Evolutionary conservation across 225 moss, liverwort and hornwort genomes (phyloP), one percentile per base, ranked within the genome.

Genomic region (Anthoceros angustus): DNA sequence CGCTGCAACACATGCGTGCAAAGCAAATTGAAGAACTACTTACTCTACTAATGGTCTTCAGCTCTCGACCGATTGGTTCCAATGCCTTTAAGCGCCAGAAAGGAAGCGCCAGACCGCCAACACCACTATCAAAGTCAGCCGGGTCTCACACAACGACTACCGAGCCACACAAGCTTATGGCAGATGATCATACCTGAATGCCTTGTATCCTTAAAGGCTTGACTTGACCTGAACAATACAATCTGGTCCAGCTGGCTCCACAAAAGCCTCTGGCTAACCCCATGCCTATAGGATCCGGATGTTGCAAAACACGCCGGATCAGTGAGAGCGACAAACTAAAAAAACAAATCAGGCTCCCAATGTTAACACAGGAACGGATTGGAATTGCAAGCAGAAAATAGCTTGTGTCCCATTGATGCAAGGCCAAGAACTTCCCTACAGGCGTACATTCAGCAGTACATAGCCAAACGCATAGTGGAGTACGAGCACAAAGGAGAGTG

Each of bases 171-270:
- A 10, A 20, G 12, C 5, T 9, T 61, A 14, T 63, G 49, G 14
- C 41, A 42, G 24, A 67, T 61, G 68, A 62, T 41, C 86, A 71
- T 66, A 98, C 98, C 78, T 98, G 98, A 46, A 92, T 50, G 63
- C 92, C 91, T 63, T 89, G 74, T 62, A 98, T 40, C 69, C 80
- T 84, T 38, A 98, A 42, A 41, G 98, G 98, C 66, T 77, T 84
- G 70, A 71, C 81, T 67, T 87, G 83, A 65, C 98, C 98, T 42
- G 98, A 74, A 98, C 80, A 41, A 98, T 84, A 71, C 98, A 98
- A 74, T 98, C 98, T 62, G 98, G 92, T 68, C 98, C 98, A 48
- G 92, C 98, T 67, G 89, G 77, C 77, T 98, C 98, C 80, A 98
- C 92, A 72, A 76, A 98, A 39, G 92, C 92, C 75, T 98, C 98